These are phyloP conservation scores for Isabelozyma pseudorhagii DNA, from an alignment of 805 yeast genomes.

Conservation along the genomic window DNA sequence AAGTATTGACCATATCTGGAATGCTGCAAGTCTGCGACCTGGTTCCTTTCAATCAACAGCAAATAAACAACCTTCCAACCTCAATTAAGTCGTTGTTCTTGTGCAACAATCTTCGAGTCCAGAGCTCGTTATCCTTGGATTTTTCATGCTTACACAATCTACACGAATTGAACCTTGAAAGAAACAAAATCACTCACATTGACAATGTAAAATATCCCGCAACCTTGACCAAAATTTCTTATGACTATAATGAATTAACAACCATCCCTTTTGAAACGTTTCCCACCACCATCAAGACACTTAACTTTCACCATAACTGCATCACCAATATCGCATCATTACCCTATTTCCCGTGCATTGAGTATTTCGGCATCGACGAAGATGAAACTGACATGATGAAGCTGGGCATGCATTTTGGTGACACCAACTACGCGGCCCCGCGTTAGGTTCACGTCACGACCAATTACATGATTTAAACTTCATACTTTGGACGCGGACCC, in stretches of 20 bases:
- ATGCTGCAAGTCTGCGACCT: not conserved
- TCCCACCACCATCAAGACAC: not conserved
- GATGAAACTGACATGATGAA: constrained; percentile 7
- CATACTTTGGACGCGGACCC: not conserved
- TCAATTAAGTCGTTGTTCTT: not conserved
- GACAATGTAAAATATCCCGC: constrained; percentile 4
- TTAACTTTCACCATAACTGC: constrained; percentile 3
- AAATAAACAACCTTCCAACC: not conserved
- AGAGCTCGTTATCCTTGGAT: not conserved
- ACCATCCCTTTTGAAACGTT: not conserved
- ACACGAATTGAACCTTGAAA: not conserved
- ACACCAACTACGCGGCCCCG: too few relatives aligned
- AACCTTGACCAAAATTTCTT: constrained; percentile 2
- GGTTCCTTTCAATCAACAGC: not conserved
- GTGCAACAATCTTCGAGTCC: not conserved
- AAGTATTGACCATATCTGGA: not conserved
- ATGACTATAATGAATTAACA: constrained; percentile 1
- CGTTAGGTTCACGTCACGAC: too few relatives aligned
- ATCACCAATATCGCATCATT: constrained; percentile 4
- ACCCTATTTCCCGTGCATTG: constrained; percentile 7
- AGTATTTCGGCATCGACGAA: constrained; percentile 6
- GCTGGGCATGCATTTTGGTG: constrained; percentile 4
- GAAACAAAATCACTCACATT: constrained; percentile 6
- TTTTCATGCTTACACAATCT: not conserved
- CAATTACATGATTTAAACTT: too few relatives aligned